Evolutionary conservation across 441 rosid species (phyloP).

Genomic region (Mallotus repandus): DNA sequence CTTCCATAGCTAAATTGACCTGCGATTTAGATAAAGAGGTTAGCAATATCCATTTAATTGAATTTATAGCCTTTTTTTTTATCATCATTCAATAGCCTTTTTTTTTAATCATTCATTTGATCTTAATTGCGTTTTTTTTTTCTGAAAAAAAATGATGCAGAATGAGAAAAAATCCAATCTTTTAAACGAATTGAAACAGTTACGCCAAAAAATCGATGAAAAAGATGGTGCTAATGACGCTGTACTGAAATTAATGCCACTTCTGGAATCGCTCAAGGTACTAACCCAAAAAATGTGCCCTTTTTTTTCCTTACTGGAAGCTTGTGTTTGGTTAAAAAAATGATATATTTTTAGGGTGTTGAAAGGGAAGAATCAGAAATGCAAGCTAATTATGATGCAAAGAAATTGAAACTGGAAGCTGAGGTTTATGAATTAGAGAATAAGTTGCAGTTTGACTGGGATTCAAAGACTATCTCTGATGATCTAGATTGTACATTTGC

Average conservation of each 20-base stretch:
- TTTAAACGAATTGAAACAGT: conserved; percentile 33
- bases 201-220: conserved; percentile 43
- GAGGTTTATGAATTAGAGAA: conserved; percentile 49
- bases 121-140: neutral
- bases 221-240: conserved; percentile 34
- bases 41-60: no score
- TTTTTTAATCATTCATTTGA: neutral
- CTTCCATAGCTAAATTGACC: no score
- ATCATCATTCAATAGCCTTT: no score
- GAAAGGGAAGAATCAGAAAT: conserved; percentile 51
- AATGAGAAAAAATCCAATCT: conserved; percentile 39
- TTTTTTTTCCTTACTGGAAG: neutral
- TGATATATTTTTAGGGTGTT: conserved; percentile 34
- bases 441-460: conserved; percentile 38
- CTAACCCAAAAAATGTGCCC: neutral
- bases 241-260: conserved; percentile 45
- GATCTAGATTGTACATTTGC: conserved; percentile 41
- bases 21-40: no score
- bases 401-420: conserved; percentile 44
- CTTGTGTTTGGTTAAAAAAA: neutral
- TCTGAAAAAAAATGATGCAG: conserved; percentile 17
- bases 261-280: conserved; percentile 53
- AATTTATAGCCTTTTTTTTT: no score
- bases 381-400: conserved; percentile 35
- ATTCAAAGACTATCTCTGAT: conserved; percentile 32